Conservation (phyloP, 2,329 filamentous ascomycete species). For the Xylaria sp. region DNA sequence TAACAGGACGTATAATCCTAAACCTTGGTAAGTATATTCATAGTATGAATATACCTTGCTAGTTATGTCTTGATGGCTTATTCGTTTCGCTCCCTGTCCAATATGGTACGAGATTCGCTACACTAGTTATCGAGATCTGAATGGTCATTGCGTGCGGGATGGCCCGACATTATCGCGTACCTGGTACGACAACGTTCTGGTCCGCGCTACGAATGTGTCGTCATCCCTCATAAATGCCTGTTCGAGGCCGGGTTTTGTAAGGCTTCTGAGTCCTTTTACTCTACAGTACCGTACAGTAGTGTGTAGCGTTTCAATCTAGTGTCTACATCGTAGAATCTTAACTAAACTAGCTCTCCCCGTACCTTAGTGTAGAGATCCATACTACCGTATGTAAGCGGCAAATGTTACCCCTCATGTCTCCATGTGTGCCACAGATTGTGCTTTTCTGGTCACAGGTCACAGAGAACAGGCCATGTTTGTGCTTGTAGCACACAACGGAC, state of each 20-base stretch:
- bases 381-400: neutral
- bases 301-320: no score
- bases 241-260: neutral
- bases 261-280: neutral
- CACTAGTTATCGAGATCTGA: neutral
- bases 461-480: neutral
- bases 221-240: neutral
- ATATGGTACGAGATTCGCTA: neutral
- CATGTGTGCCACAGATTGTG: neutral
- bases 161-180: constrained; percentile 6
- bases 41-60: no score
- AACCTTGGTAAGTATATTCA: neutral
- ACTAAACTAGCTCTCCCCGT: neutral
- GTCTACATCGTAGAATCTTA: neutral
- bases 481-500: neutral
- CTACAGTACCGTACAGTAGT: neutral
- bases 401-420: neutral
- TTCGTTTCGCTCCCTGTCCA: neutral
- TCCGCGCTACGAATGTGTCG: neutral
- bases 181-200: neutral
- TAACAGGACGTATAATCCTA: neutral
- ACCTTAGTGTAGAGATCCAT: no score
- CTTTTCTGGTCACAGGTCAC: neutral
- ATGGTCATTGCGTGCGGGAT: constrained; percentile 15
- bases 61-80: neutral